Conservation (phyloP, 2,329 filamentous ascomycete species). For the Pestalotiopsis sp. region DNA sequence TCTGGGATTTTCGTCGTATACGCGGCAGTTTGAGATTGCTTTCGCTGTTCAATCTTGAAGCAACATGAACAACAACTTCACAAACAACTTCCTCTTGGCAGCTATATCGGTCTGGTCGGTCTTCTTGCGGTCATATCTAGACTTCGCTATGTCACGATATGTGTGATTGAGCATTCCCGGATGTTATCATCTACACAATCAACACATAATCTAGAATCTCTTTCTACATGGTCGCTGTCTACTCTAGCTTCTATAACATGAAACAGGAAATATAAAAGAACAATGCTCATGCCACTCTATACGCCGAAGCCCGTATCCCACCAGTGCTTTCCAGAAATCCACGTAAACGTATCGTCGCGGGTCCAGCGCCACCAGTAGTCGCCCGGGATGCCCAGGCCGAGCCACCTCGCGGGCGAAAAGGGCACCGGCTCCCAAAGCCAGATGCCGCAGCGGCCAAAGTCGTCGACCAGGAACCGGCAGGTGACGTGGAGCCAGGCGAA, state of each 20-base stretch:
- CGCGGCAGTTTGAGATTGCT: too few species aligned
- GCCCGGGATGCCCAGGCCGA: conserved; percentile 64
- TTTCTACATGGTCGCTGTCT: neutral
- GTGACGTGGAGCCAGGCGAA: conserved; percentile 71
- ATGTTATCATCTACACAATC: neutral
- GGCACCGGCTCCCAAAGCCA: conserved; percentile 87
- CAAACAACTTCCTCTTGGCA: too few species aligned
- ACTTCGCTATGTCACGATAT: too few species aligned
- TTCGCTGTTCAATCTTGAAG: too few species aligned
- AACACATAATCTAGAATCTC: neutral
- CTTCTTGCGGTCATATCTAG: too few species aligned
- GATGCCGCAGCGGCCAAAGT: conserved; percentile 72
- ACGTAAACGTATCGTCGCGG: conserved; percentile 50
- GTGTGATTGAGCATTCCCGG: neutral
- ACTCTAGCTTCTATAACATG: neutral
- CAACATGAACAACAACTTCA: too few species aligned
- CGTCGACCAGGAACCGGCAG: conserved; percentile 68
- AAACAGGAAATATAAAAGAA: neutral
- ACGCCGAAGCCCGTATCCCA: conserved; percentile 48
- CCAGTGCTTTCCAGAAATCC: conserved; percentile 66
- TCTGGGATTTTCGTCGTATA: too few species aligned
- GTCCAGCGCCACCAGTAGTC: conserved; percentile 72
- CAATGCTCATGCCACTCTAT: neutral
- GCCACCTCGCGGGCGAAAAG: conserved; percentile 66
- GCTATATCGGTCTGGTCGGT: too few species aligned